These are phyloP conservation scores for Coniochaeta hoffmannii DNA, from an alignment of 2,329 filamentous ascomycete genomes.

Conservation along the genomic window DNA sequence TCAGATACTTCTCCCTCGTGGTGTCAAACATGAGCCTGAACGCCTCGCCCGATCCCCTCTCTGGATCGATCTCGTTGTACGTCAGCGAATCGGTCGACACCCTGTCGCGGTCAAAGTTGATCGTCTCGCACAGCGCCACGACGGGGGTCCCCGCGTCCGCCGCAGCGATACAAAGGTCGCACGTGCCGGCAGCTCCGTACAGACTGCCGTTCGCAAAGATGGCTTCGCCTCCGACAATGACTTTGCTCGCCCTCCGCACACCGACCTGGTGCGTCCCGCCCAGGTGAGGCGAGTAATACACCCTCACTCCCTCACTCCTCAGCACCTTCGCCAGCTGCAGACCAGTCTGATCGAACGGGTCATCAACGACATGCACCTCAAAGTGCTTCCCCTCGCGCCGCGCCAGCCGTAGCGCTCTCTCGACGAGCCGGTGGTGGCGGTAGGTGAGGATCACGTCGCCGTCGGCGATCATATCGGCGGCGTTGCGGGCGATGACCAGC, in stretches of 20 bases:
- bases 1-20: conserved; percentile 78
- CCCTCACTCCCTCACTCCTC: conserved; percentile 58
- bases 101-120: conserved; percentile 84
- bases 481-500: conserved; percentile 73
- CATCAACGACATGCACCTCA: conserved; percentile 77
- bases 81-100: conserved; percentile 89
- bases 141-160: conserved; percentile 70
- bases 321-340: conserved; percentile 61
- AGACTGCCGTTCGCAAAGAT: conserved; percentile 94
- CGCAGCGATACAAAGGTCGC: conserved; percentile 77
- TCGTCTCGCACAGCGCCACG: conserved; percentile 83
- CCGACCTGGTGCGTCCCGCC: conserved; percentile 64
- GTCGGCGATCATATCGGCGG: conserved; percentile 66
- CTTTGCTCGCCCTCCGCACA: conserved; percentile 58
- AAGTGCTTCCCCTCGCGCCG: conserved; percentile 65
- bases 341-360: conserved; percentile 46
- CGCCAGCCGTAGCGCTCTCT: conserved; percentile 71
- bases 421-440: conserved; percentile 78
- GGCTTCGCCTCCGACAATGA: conserved; percentile 82
- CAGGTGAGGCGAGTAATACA: conserved; percentile 72
- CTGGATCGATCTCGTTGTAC: conserved; percentile 83
- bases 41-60: conserved; percentile 48
- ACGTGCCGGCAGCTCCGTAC: conserved; percentile 82
- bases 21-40: conserved; percentile 81
- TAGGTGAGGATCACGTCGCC: conserved; percentile 83